Evolutionary conservation across 2,329 filamentous ascomycete species (phyloP), one percentile per base, ranked within the genome.

Genomic region (Xylariaceae sp.): DNA sequence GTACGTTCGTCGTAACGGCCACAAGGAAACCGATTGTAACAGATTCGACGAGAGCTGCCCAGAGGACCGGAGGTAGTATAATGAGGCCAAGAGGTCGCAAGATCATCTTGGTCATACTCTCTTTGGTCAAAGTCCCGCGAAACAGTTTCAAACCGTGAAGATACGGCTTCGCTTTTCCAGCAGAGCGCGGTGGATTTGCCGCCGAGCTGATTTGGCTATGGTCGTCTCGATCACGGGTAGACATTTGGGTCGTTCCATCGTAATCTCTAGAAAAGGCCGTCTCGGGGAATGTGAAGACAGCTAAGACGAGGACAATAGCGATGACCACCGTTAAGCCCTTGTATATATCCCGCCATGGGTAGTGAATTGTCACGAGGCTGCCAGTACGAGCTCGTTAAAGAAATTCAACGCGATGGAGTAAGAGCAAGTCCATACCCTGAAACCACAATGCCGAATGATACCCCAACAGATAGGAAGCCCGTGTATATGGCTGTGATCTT

Each of bases 21-120:
- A 77, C 73, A 1, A 77, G 58, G 55, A 80, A 79, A 1, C 76
- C 76, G 44, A 80, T 76, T 1, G 75, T 77, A 3, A 74, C 75
- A 2, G 76, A 68, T 61, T 76, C 70, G 16, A 78, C 71, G 3
- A 79, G 61, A 10, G 76, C 73, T 3, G 74, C 74, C 76, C 76
- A 80, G 3, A 80, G 61, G 0, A 81, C 72, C 0, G 74, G 68
- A 5, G 77, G 77, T 1, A 81, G 64, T 3, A 68, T 45, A 10
- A 79, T 69, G 22, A 80, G 61, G 2, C 69, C 65, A 17, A 80
- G 56, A 1, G 77, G 77, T 0, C 77, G 72, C 6, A 73, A 32
- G 44, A 73, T 67, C 53, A 81, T 69, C 46, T 67, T 74, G 42
- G 66, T 57, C 2, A 78, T 44, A 22, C 67, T 68, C 55, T 80